Base-by-base conservation (phyloP, 306 rosid genomes). In the Abrus precatorius region DNA sequence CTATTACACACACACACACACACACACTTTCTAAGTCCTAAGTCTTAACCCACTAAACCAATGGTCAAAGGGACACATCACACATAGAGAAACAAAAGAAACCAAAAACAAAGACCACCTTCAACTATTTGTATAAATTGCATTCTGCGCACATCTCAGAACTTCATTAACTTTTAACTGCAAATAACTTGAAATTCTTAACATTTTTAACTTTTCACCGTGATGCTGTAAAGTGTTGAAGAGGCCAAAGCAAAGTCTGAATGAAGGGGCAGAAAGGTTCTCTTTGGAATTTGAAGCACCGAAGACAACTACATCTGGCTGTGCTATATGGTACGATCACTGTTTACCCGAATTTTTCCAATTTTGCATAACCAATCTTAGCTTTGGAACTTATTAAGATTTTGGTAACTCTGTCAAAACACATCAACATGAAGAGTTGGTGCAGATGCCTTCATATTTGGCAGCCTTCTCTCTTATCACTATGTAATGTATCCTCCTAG, bases 261-360 rank as follows among this genome's bases (percentile, higher is more conserved):
- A 20, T 71, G 66, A 72, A 60, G 11, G 64, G 13, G 28, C 73
- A 54, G 71, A 76, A 47, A 36, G 84, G 85, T 72, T 86, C 72
- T 85, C 87, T 83, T 83, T 76, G 91, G 91, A 85, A 85, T 85
- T 87, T 88, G 89, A 76, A 80, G 86, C 89, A 44, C 43, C 66
- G 43, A 72, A 66, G 80, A 72, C 13, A 64, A 67, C n/a, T 13
- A 71, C 45, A 76, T 30, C 86, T 73, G 75, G 68, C 44, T 34
- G 11, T 53, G 59, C 30, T 70, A 10, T 5, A 48, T 33, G 5
- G 75, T 34, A 64, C 54, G 33, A 72, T 44, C 72, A 70, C 43
- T 79, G 38, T 82, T 76, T 65, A 49, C 62, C 79, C 32, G 73
- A 82, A 54, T 75, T 78, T 75, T 78, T 63, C 49, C 84, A 70